Evolutionary conservation across 2,329 filamentous ascomycete genomes (phyloP), one percentile per base, ranked within the genome.

Genomic region (Microcyclosporella mali): DNA sequence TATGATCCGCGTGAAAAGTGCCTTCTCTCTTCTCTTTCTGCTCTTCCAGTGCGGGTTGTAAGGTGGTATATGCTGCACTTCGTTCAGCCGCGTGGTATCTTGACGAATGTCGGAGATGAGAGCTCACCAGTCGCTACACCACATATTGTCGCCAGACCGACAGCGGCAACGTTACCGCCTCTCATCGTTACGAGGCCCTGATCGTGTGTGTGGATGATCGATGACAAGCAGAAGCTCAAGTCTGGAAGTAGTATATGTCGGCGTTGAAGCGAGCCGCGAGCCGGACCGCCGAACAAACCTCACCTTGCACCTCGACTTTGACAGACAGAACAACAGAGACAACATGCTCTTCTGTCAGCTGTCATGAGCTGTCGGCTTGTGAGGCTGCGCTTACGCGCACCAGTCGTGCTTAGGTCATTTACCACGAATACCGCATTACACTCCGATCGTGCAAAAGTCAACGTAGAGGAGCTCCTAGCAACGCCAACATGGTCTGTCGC

Each of bases 401-500:
- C 21, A 25, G 21, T 9, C 9, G 21, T 9, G 9, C 21, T 25
- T 9, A 25, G 21, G 21, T 4, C 21, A 25, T 25, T 25, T 25
- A 25, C 21, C 9, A 25, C 21, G 9, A 25, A 4, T 25, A 9
- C 21, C 4, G 21, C 21, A 9, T 25, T 9, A n/a, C 28, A 29
- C n/a, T 9, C 9, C n/a, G 28, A 8, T n/a, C 6, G 15, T 6
- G 30, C 12, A 16, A 41, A 52, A 17, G 16, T 60, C 32, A 51
- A 64, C 35, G 46, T 71, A 12, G 60, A 68, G 15, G 45, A 61
- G 25, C 60, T 71, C 25, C 78, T 90, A 41, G 74, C 78, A 12
- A 74, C 75, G 46, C 88, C 89, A 16, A 83, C 78, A 37, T 95
- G 89, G 89, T 95, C 89, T 34, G 82, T 94, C 52, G 72, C 78